Evolutionary conservation across 169 alveolate species (phyloP).

Genomic region (Cryptosporidium bovis): DNA sequence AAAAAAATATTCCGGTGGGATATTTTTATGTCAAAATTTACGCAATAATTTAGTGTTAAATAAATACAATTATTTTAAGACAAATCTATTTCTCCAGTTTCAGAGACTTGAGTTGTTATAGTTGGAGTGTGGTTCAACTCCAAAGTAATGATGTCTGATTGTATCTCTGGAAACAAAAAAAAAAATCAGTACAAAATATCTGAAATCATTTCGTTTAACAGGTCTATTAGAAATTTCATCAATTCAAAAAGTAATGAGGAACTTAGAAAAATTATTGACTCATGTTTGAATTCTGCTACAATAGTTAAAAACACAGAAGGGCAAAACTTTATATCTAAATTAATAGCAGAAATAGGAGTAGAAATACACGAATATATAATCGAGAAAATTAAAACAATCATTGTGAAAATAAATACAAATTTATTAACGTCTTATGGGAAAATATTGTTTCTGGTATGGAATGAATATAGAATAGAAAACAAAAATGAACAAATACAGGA

Average conservation of each 20-base stretch:
- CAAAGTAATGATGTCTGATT: too few relatives aligned
- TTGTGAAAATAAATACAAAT: slow-evolving; percentile 17
- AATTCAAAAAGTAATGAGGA: neutral
- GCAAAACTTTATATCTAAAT: slow-evolving; percentile 35
- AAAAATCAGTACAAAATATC: neutral
- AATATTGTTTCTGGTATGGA: slow-evolving; percentile 38
- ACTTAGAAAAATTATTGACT: neutral
- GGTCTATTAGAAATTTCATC: slow-evolving; percentile 7
- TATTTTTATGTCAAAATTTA: too few relatives aligned
- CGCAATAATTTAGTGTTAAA: too few relatives aligned
- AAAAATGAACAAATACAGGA: slow-evolving; percentile 9
- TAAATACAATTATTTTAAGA: too few relatives aligned
- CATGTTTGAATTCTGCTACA: slow-evolving; percentile 25
- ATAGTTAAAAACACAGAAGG: slow-evolving; percentile 59
- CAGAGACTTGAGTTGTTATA: too few relatives aligned
- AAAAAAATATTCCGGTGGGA: too few relatives aligned
- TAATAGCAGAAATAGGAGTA: slow-evolving; percentile 8
- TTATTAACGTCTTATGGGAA: slow-evolving; percentile 17
- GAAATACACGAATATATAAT: slow-evolving; percentile 1
- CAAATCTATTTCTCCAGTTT: too few relatives aligned
- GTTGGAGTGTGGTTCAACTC: too few relatives aligned
- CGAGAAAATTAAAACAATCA: neutral
- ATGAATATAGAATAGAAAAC: slow-evolving; percentile 6
- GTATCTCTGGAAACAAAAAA: neutral
- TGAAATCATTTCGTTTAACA: slow-evolving; percentile 19